These are phyloP conservation scores for Talaromyces sp. DNA, from an alignment of 2,329 filamentous ascomycete species.

Conservation along the genomic window DNA sequence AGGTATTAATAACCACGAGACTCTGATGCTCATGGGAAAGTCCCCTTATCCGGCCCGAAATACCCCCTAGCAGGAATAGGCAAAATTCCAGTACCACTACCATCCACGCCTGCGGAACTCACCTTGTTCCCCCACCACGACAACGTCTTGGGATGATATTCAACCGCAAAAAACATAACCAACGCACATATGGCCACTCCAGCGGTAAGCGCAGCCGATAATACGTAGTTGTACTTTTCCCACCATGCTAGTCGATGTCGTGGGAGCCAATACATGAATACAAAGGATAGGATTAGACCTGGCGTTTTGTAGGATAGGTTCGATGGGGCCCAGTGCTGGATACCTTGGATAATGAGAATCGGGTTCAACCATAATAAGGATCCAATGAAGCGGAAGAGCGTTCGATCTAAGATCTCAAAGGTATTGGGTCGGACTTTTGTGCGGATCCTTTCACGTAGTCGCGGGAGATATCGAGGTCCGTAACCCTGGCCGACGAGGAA, in stretches of 20 bases:
- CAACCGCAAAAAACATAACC: neutral
- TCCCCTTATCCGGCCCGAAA: neutral
- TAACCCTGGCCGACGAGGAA: slow-evolving; percentile 10
- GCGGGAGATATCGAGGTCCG: slow-evolving; percentile 5
- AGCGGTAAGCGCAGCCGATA: slow-evolving; percentile 5
- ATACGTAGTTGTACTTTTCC: slow-evolving; percentile 11
- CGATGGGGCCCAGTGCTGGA: slow-evolving; percentile 10
- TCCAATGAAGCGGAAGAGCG: neutral
- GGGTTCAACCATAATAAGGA: slow-evolving; percentile 7
- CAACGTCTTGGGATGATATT: slow-evolving; percentile 7
- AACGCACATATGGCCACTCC: neutral
- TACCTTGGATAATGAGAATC: slow-evolving; percentile 5
- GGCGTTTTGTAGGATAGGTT: slow-evolving; percentile 9
- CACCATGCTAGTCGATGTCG: slow-evolving; percentile 7
- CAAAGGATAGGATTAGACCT: slow-evolving; percentile 8
- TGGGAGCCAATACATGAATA: slow-evolving; percentile 12
- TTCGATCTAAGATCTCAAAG: neutral
- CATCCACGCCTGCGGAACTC: slow-evolving; percentile 3
- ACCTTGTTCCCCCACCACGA: slow-evolving; percentile 10
- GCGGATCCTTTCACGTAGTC: slow-evolving; percentile 2
- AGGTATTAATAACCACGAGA: neutral
- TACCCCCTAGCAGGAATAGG: neutral
- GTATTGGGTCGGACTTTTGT: neutral
- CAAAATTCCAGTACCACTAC: slow-evolving; percentile 5
- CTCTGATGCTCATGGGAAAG: neutral